These are phyloP conservation scores for Cryomyces minteri DNA, from an alignment of 495 filamentous ascomycete species.

Conservation along the genomic window DNA sequence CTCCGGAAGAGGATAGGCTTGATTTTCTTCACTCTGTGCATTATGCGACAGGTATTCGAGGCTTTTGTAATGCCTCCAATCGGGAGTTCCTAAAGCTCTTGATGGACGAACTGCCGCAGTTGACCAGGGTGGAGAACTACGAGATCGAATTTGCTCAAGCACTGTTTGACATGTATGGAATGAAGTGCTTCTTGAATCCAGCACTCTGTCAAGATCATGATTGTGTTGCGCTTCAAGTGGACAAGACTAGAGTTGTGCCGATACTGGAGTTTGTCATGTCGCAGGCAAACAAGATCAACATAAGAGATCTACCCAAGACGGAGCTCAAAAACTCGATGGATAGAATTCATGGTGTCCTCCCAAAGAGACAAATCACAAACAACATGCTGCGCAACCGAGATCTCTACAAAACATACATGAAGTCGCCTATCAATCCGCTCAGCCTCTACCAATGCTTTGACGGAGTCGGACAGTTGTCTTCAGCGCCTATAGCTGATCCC, in stretches of 20 bases:
- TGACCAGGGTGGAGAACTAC: constrained; percentile 21
- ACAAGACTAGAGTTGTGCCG: constrained; percentile 53
- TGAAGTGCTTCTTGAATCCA: constrained; percentile 55
- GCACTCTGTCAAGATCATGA: constrained; percentile 55
- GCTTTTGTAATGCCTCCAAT: constrained; percentile 69
- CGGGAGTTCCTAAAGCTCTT: constrained; percentile 78
- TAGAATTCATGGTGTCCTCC: constrained; percentile 62
- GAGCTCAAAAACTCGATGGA: constrained; percentile 79
- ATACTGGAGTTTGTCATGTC: constrained; percentile 67
- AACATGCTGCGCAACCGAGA: constrained; percentile 57
- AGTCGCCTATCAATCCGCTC: constrained; percentile 66
- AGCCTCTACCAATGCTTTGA: constrained; percentile 57
- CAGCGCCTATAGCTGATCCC: constrained; percentile 25
- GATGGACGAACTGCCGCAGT: constrained; percentile 43
- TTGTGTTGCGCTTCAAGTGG: constrained; percentile 54
- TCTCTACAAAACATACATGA: constrained; percentile 56
- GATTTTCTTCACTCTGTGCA: constrained; percentile 65
- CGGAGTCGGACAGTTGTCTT: constrained; percentile 48
- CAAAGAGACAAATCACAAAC: constrained; percentile 42
- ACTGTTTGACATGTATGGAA: constrained; percentile 72
- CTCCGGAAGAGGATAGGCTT: constrained; percentile 47
- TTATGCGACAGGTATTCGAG: constrained; percentile 66
- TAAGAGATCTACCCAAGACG: constrained; percentile 80
- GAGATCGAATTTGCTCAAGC: constrained; percentile 63
- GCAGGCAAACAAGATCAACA: constrained; percentile 64